phyloP scores from a whole-genome alignment of 2,329 filamentous ascomycete species.

The Aspergillus sergii region DNA sequence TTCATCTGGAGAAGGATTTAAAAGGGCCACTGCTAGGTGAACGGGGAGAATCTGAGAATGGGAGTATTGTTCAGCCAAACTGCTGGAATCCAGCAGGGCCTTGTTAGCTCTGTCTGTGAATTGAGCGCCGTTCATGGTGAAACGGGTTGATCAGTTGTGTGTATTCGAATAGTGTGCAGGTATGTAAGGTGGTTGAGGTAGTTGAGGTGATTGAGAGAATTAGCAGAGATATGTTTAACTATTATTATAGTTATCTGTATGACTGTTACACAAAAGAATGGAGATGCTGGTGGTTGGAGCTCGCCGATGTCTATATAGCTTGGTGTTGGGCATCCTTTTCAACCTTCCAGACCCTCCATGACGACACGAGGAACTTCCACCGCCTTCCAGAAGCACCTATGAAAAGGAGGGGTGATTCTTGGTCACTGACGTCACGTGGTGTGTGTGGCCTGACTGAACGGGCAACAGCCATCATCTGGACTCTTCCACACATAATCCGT shows the following conservation, averaged over 20 bases:
- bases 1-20: slow-evolving; percentile 53
- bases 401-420: slow-evolving; percentile 4
- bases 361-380: slow-evolving; percentile 36
- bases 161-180: neutral
- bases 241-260: neutral
- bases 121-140: slow-evolving; percentile 54
- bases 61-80: slow-evolving; percentile 82
- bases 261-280: neutral
- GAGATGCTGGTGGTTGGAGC: neutral
- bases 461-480: neutral
- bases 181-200: slow-evolving; percentile 4
- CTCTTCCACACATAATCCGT: neutral
- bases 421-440: slow-evolving; percentile 17
- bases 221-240: neutral
- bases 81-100: slow-evolving; percentile 85
- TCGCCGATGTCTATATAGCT: slow-evolving; percentile 9
- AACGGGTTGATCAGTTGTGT: slow-evolving; percentile 10
- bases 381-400: slow-evolving; percentile 37
- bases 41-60: slow-evolving; percentile 90
- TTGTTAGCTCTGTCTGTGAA: slow-evolving; percentile 93
- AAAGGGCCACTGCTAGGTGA: slow-evolving; percentile 71
- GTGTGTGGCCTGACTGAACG: neutral
- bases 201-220: neutral
- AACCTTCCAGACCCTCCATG: slow-evolving; percentile 25
- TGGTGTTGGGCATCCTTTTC: slow-evolving; percentile 12